phyloP scores from a whole-genome alignment of 805 yeast species.

The Torulaspora maleeae region DNA sequence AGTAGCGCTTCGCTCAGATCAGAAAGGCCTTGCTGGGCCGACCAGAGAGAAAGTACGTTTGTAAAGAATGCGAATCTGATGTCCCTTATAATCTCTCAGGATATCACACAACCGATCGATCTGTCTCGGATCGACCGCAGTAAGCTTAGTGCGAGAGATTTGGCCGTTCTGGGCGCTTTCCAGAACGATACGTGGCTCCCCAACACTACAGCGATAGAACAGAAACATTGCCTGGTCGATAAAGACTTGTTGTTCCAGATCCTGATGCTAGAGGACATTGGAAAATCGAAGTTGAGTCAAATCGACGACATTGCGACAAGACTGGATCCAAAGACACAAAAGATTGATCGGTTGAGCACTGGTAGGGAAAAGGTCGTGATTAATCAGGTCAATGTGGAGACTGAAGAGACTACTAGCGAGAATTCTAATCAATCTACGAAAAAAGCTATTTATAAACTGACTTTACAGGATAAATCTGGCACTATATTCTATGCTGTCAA shows the following conservation, averaged over 20 bases:
- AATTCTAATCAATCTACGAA: conserved; percentile 6
- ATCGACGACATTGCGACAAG: conserved; percentile 50
- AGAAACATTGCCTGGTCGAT: conserved; percentile 16
- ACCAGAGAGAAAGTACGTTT: neutral
- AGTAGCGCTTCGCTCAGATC: neutral
- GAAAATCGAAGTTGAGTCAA: conserved; percentile 47
- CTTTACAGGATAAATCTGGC: conserved; percentile 51
- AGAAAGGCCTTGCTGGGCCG: neutral
- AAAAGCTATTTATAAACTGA: conserved; percentile 45
- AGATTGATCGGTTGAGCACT: conserved; percentile 49
- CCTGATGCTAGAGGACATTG: conserved; percentile 49
- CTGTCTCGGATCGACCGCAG: conserved; percentile 7
- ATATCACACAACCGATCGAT: conserved; percentile 21
- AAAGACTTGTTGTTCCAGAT: conserved; percentile 48
- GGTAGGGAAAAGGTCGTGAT: conserved; percentile 35
- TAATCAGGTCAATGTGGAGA: conserved; percentile 41
- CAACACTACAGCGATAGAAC: conserved; percentile 13
- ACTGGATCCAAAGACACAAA: conserved; percentile 55
- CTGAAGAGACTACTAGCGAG: conserved; percentile 2
- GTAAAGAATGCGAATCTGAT: conserved; percentile 6
- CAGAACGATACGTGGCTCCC: conserved; percentile 21
- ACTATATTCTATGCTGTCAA: conserved; percentile 56
- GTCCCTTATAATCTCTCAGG: conserved; percentile 23
- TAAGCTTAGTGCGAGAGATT: conserved; percentile 14
- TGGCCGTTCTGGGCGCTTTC: conserved; percentile 16